phyloP scores from a whole-genome alignment of 768 basidiomycete genomes.

The Boletellus sp. region DNA sequence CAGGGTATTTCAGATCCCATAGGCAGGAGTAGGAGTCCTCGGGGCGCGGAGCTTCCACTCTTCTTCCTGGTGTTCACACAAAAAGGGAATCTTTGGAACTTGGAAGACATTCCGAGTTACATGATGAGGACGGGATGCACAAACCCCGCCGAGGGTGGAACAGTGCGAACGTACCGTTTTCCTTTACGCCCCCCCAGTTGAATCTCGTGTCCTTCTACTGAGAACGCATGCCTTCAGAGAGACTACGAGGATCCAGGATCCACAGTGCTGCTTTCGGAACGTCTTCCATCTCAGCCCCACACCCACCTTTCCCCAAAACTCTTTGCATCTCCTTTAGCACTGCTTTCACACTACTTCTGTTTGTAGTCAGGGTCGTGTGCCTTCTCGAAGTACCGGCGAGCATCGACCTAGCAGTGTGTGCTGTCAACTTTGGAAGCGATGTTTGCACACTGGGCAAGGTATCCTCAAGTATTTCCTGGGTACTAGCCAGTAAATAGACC shows the following conservation, averaged over 20 bases:
- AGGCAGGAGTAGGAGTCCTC: too few relatives aligned
- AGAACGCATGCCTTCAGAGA: conserved; percentile 18
- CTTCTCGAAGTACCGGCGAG: conserved; percentile 61
- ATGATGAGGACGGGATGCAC: too few relatives aligned
- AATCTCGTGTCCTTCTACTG: background rate
- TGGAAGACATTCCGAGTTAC: too few relatives aligned
- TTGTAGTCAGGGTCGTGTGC: conserved; percentile 89
- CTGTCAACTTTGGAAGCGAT: conserved; percentile 59
- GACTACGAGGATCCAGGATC: conserved; percentile 75
- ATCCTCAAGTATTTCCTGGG: conserved; percentile 25
- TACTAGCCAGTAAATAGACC: background rate
- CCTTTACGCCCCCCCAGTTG: too few relatives aligned
- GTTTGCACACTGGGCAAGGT: conserved; percentile 53
- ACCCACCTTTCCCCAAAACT: conserved; percentile 3
- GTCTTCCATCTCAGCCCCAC: conserved; percentile 15
- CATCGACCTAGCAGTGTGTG: conserved; percentile 75
- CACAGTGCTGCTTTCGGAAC: conserved; percentile 48
- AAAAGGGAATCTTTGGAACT: too few relatives aligned
- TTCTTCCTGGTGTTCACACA: too few relatives aligned
- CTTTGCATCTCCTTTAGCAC: conserved; percentile 65
- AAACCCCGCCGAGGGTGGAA: too few relatives aligned
- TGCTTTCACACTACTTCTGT: conserved; percentile 71
- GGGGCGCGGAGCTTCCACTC: too few relatives aligned
- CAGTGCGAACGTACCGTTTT: too few relatives aligned
- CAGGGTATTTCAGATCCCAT: too few relatives aligned